Conservation (phyloP, 805 yeast species). For the Kazachstania taianensis region DNA sequence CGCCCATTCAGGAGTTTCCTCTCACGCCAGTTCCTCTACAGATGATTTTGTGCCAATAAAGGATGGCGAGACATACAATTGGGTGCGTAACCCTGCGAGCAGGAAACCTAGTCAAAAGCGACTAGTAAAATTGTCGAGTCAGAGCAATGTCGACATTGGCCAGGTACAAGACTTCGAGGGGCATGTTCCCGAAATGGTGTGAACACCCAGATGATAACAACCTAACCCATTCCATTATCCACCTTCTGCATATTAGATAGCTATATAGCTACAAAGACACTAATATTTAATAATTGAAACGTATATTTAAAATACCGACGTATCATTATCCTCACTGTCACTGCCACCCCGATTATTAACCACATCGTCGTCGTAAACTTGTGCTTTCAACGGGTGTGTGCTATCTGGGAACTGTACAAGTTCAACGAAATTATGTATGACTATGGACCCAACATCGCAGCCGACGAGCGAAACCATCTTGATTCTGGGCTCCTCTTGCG, state of each 20-base stretch:
- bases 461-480: constrained; percentile 31
- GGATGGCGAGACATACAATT: constrained; percentile 24
- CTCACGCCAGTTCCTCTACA: constrained; percentile 19
- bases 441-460: constrained; percentile 33
- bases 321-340: neutral
- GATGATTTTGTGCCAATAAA: constrained; percentile 28
- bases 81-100: constrained; percentile 16
- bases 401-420: constrained; percentile 2
- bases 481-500: constrained; percentile 11
- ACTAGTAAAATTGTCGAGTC: constrained; percentile 29
- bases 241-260: no score
- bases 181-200: constrained; percentile 24
- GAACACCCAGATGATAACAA: no score
- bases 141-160: constrained; percentile 27
- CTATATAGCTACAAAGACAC: no score
- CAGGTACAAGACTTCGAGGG: constrained; percentile 27
- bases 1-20: constrained; percentile 4
- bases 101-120: constrained; percentile 29
- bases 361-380: neutral
- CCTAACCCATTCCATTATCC: no score
- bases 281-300: no score
- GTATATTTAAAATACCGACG: no score
- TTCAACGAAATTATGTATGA: constrained; percentile 33
- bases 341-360: neutral
- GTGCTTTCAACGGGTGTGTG: no score